Percentiles rank a stretch among this genome's conserved stretches.
Evolutionary conservation across 2,329 filamentous ascomycete genomes (phyloP).

Genomic region (Ophiognomonia clavigignenti-juglandacearum): DNA sequence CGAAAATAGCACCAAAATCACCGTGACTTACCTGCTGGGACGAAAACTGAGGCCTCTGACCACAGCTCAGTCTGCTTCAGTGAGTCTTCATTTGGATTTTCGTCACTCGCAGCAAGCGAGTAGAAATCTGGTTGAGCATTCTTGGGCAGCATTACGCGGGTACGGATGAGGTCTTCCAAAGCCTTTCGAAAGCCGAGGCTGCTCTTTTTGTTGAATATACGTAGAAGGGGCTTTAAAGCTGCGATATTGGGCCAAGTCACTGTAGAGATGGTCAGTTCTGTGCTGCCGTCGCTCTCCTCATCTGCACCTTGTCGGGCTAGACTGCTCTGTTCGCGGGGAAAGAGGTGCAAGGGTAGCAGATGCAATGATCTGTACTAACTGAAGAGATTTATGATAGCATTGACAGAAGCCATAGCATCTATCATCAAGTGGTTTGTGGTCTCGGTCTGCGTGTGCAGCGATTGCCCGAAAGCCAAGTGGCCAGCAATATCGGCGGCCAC

Average conservation of each 20-base stretch:
- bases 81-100: not conserved
- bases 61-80: constrained; percentile 5
- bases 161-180: constrained; percentile 7
- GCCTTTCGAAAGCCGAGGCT: not conserved
- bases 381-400: not conserved
- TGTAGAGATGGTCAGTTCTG: not conserved
- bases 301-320: no score
- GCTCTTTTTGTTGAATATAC: not conserved
- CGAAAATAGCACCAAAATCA: no score
- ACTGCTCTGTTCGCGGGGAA: no score
- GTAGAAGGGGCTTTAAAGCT: not conserved
- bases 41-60: constrained; percentile 11
- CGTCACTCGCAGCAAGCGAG: constrained; percentile 1
- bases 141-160: constrained; percentile 6
- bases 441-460: constrained; percentile 11
- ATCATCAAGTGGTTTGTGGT: not conserved
- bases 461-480: constrained; percentile 13
- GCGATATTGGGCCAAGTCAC: not conserved
- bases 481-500: constrained; percentile 17
- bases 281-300: no score
- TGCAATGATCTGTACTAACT: no score
- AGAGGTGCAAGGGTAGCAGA: no score
- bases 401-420: not conserved
- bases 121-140: constrained; percentile 13
- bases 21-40: constrained; percentile 5